phyloP scores from a whole-genome alignment of 345 rosid genomes.

The Excoecaria agallocha region DNA sequence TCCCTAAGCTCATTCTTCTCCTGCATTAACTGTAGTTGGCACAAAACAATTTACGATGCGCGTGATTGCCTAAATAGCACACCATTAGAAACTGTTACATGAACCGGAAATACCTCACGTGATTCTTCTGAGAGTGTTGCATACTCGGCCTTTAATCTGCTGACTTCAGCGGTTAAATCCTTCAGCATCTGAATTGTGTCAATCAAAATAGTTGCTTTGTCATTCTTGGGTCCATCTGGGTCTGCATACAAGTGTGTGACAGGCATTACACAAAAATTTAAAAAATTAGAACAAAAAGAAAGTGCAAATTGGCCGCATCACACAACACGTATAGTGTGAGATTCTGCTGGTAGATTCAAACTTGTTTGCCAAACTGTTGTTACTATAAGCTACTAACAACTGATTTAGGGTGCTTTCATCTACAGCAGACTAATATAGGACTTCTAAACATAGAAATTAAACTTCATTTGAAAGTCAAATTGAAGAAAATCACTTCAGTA shows the following conservation, averaged over 20 bases:
- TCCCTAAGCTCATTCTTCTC: slow-evolving; percentile 75
- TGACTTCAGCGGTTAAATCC: slow-evolving; percentile 62
- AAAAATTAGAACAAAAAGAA: too few relatives aligned
- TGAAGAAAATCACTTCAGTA: background rate
- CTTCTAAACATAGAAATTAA: background rate
- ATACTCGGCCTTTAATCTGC: slow-evolving; percentile 48
- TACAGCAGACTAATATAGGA: background rate
- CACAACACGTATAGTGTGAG: background rate
- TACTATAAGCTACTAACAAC: background rate
- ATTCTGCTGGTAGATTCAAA: background rate
- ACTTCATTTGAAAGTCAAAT: background rate
- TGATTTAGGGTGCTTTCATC: background rate
- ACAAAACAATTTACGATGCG: background rate
- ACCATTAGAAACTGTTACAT: slow-evolving; percentile 3
- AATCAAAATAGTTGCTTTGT: slow-evolving; percentile 58
- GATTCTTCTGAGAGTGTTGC: slow-evolving; percentile 66
- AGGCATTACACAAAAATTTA: background rate
- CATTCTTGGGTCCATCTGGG: slow-evolving; percentile 70
- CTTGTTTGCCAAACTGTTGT: background rate
- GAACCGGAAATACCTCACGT: slow-evolving; percentile 46
- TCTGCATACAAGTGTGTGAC: slow-evolving; percentile 34
- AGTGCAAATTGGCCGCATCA: background rate
- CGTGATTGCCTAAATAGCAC: background rate
- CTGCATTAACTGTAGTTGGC: slow-evolving; percentile 49
- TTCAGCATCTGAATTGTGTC: slow-evolving; percentile 58